Conservation (phyloP, 345 rosid species). For the Citrus medica region DNA sequence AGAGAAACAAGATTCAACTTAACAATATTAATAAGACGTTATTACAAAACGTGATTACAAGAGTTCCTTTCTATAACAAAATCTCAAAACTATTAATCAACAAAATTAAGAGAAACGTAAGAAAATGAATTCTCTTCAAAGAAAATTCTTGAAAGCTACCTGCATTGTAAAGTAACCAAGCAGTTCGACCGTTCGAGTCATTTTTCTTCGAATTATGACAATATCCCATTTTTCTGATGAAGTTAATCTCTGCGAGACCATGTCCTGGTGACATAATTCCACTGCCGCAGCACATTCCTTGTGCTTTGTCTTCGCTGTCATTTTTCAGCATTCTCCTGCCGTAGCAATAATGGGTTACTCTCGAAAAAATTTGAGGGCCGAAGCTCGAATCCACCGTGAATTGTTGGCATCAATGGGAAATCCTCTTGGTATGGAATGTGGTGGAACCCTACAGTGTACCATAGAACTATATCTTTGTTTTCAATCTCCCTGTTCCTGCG, state of each 20-base stretch:
- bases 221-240: neutral
- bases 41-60: neutral
- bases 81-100: neutral
- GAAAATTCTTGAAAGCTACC: neutral
- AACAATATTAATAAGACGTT: neutral
- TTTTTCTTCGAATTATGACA: neutral
- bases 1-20: neutral
- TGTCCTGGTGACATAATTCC: neutral
- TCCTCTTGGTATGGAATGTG: constrained; percentile 81
- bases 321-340: neutral
- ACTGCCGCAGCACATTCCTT: neutral
- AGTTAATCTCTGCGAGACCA: neutral
- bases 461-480: constrained; percentile 67
- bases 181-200: neutral
- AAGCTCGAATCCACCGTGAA: constrained; percentile 65
- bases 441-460: constrained; percentile 80
- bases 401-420: constrained; percentile 69
- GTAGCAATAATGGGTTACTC: constrained; percentile 48
- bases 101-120: neutral
- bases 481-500: constrained; percentile 66
- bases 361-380: constrained; percentile 68
- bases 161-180: neutral
- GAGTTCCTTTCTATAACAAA: neutral
- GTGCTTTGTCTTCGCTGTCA: neutral
- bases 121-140: neutral